phyloP scores from a whole-genome alignment of 768 basidiomycete species.

The Myochromella boudieri region DNA sequence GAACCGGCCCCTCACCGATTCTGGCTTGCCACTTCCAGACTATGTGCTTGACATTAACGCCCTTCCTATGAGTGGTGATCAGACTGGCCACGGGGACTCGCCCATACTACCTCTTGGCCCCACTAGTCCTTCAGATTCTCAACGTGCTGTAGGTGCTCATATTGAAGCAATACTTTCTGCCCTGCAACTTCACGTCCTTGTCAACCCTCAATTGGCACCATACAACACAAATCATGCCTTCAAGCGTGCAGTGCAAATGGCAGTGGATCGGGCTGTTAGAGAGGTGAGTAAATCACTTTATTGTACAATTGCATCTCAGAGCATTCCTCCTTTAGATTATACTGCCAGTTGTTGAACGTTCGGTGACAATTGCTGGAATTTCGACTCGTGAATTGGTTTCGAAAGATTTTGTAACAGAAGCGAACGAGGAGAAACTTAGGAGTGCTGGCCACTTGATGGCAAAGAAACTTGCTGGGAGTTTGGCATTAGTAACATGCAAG shows the following conservation, averaged over 20 bases:
- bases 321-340: conserved; percentile 64
- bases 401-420: conserved; percentile 95
- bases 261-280: conserved; percentile 91
- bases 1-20: conserved; percentile 65
- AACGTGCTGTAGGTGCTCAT: conserved; percentile 70
- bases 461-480: conserved; percentile 92
- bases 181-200: conserved; percentile 70
- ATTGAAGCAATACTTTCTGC: conserved; percentile 78
- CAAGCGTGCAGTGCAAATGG: conserved; percentile 87
- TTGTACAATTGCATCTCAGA: too few species aligned
- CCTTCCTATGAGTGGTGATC: conserved; percentile 73
- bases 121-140: conserved; percentile 59
- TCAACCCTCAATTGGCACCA: conserved; percentile 75
- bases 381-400: conserved; percentile 93
- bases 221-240: conserved; percentile 78
- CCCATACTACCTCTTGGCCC: conserved; percentile 65
- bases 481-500: conserved; percentile 97
- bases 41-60: conserved; percentile 81
- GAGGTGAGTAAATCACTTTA: conserved; percentile 57
- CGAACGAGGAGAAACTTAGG: conserved; percentile 86
- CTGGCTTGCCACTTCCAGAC: conserved; percentile 69
- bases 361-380: conserved; percentile 97
- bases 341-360: conserved; percentile 94
- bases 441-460: conserved; percentile 96
- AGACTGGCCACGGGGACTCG: conserved; percentile 53